These are phyloP conservation scores for Pisolithus thermaeus DNA, from an alignment of 1,284 basidiomycete species.

Conservation along the genomic window DNA sequence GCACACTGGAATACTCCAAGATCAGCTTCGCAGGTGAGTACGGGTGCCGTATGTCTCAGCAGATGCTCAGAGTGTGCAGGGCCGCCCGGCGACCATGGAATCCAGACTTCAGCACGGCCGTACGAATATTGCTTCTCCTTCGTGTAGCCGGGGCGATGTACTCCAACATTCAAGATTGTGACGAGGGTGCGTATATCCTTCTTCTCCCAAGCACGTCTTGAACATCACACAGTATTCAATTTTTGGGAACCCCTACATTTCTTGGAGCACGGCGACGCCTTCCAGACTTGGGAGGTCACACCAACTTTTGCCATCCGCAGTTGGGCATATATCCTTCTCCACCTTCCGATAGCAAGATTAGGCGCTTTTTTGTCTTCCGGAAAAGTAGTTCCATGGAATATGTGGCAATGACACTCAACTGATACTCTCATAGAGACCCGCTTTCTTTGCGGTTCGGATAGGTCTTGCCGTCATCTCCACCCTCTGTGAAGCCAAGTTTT, in stretches of 20 bases:
- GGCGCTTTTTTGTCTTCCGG: constrained; percentile 39
- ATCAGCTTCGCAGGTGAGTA: constrained; percentile 62
- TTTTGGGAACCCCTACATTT: constrained; percentile 99
- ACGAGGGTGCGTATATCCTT: constrained; percentile 67
- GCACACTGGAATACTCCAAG: constrained; percentile 68
- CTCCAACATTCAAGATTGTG: constrained; percentile 92
- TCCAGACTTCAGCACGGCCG: constrained; percentile 76
- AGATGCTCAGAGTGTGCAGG: constrained; percentile 29
- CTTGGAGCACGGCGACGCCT: constrained; percentile 75
- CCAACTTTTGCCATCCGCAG: constrained; percentile 88
- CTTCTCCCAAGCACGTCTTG: background rate
- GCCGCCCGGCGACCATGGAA: constrained; percentile 73
- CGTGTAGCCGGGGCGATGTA: constrained; percentile 92
- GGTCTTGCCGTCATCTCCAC: constrained; percentile 72
- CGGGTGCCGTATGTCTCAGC: background rate
- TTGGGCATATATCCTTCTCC: constrained; percentile 88
- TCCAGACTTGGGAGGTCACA: constrained; percentile 98
- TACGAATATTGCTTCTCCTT: constrained; percentile 79
- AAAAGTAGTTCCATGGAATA: constrained; percentile 38
- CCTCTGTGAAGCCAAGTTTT: constrained; percentile 81
- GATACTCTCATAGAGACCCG: constrained; percentile 50
- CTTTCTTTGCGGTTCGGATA: constrained; percentile 88
- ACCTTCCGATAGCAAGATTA: constrained; percentile 53
- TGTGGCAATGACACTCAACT: constrained; percentile 1
- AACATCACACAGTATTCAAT: constrained; percentile 75